phyloP scores from a whole-genome alignment of 2,329 filamentous ascomycete species.

The Sclerotinia minor region DNA sequence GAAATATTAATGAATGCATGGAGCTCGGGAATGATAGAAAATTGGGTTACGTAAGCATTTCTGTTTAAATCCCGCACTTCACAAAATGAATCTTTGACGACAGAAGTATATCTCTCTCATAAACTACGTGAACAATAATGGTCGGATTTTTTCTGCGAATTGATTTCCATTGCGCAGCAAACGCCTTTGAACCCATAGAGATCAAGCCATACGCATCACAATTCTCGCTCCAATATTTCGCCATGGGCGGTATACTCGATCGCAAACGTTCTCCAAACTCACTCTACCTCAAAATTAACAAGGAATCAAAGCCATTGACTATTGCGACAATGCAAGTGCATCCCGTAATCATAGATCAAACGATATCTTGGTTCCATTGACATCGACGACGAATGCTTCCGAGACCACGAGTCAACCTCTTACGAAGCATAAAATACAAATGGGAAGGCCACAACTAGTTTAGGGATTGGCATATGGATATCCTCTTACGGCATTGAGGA shows the following conservation, averaged over 20 bases:
- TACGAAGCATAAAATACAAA: background rate
- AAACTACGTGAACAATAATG: too few species aligned
- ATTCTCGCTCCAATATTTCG: background rate
- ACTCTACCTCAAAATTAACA: background rate
- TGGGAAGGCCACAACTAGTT: background rate
- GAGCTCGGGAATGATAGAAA: background rate
- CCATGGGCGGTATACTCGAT: background rate
- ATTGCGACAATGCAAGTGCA: background rate
- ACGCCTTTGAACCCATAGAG: background rate
- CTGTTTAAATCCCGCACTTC: background rate
- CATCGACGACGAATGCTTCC: background rate
- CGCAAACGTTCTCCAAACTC: background rate
- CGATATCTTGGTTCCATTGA: background rate
- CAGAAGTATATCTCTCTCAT: fast-evolving
- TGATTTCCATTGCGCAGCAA: background rate
- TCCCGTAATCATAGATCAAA: background rate
- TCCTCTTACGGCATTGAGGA: background rate
- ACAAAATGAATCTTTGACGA: too few species aligned
- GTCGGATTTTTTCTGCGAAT: background rate
- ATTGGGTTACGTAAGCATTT: background rate
- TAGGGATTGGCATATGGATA: background rate
- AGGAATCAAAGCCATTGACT: background rate
- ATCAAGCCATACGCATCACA: background rate
- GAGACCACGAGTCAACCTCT: background rate
- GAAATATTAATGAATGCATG: background rate